Evolutionary conservation across 345 rosid genomes (phyloP).

Genomic region (Odontarrhena argentea): DNA sequence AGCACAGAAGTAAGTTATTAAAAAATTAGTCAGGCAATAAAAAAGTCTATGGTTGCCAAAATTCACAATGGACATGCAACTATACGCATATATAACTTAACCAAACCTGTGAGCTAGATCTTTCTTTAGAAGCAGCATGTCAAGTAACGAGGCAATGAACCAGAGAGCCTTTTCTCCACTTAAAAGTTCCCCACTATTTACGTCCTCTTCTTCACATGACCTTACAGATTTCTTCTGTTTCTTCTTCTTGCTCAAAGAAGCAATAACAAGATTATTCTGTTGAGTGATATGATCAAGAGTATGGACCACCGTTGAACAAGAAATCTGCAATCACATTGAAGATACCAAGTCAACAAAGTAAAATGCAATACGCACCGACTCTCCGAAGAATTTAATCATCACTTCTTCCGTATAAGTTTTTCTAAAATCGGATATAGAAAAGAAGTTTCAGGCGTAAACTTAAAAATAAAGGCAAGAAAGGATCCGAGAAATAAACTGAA

Average conservation of each 20-base stretch:
- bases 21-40: constrained; percentile 15
- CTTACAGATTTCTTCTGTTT: constrained; percentile 61
- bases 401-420: not conserved
- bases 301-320: constrained; percentile 57
- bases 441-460: constrained; percentile 4
- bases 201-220: constrained; percentile 37
- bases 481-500: constrained; percentile 7
- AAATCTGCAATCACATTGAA: constrained; percentile 57
- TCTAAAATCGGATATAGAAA: constrained; percentile 11
- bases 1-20: constrained; percentile 26
- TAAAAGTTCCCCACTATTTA: constrained; percentile 36
- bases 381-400: not conserved
- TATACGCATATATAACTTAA: constrained; percentile 22
- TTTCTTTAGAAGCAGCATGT: constrained; percentile 75
- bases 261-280: constrained; percentile 42
- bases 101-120: constrained; percentile 71
- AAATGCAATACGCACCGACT: constrained; percentile 18
- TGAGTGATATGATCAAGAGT: constrained; percentile 54
- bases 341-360: constrained; percentile 12
- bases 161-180: constrained; percentile 51
- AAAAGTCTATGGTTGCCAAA: constrained; percentile 22
- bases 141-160: constrained; percentile 72
- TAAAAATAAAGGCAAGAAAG: not conserved
- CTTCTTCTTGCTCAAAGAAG: constrained; percentile 57
- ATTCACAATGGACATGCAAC: constrained; percentile 9